These are phyloP conservation scores for Termitomyces sp. DNA, from an alignment of 768 basidiomycete genomes.

Conservation along the genomic window DNA sequence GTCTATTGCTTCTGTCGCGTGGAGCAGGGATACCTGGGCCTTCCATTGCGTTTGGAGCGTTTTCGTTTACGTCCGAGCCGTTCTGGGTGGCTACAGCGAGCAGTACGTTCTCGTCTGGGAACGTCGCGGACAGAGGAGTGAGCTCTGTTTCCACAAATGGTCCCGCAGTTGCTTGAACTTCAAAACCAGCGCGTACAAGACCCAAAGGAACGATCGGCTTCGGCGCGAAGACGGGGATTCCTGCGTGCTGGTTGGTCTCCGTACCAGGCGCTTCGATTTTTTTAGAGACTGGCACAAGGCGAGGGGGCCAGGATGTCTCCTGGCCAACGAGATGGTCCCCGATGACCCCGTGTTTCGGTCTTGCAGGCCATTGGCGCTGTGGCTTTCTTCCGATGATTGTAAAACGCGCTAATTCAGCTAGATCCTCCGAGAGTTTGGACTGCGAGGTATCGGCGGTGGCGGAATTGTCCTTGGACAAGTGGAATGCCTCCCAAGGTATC, in stretches of 20 bases:
- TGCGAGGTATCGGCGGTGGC: too few relatives aligned
- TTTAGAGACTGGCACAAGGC: neutral
- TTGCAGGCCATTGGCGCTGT: neutral
- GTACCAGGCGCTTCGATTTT: neutral
- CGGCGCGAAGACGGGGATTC: neutral
- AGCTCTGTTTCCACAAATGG: neutral
- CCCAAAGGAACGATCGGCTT: neutral
- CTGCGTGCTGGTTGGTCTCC: neutral
- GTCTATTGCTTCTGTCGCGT: neutral
- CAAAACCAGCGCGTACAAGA: neutral
- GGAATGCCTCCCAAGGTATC: neutral
- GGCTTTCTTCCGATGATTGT: neutral
- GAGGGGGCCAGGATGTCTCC: neutral
- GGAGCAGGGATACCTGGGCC: neutral
- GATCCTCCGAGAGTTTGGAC: neutral
- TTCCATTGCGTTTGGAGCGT: neutral
- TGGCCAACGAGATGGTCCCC: too few relatives aligned
- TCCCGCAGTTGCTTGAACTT: slow-evolving; percentile 1
- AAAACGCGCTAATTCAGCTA: neutral
- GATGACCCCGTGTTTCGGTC: neutral
- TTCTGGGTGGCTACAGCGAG: too few relatives aligned
- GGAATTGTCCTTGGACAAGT: neutral
- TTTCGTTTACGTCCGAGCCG: neutral
- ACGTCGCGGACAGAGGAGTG: neutral
- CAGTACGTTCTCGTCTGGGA: neutral